phyloP scores from a whole-genome alignment of 306 rosid genomes.

The Benincasa hispida region DNA sequence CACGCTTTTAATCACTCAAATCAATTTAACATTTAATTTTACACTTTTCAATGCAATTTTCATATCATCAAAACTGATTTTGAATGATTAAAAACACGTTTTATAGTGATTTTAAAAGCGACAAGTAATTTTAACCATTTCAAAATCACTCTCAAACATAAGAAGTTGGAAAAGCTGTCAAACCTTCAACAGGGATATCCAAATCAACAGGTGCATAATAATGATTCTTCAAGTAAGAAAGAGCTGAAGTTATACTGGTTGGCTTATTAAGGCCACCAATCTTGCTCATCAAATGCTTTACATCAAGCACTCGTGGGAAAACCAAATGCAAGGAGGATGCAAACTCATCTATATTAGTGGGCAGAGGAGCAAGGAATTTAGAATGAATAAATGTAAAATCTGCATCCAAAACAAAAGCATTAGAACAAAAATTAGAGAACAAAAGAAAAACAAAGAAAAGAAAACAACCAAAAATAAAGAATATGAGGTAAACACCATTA shows the following conservation, averaged over 20 bases:
- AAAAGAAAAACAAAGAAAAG: conserved; percentile 1
- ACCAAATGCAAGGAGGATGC: conserved; percentile 26
- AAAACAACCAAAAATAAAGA: conserved; percentile 14
- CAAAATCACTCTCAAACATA: too few species aligned
- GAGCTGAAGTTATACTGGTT: conserved; percentile 43
- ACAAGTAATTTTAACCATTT: too few species aligned
- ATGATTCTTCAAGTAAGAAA: conserved; percentile 53
- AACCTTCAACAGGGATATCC: conserved; percentile 52
- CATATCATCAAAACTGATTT: too few species aligned
- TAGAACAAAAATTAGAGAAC: conserved; percentile 11
- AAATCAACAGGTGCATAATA: conserved; percentile 52
- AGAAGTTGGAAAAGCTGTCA: not conserved
- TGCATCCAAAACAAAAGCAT: conserved; percentile 26
- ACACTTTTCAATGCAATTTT: too few species aligned
- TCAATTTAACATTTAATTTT: too few species aligned
- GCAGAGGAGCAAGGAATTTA: conserved; percentile 65
- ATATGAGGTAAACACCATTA: conserved; percentile 57
- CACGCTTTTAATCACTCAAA: too few species aligned
- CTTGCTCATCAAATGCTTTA: conserved; percentile 51
- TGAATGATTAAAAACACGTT: too few species aligned
- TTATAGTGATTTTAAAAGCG: too few species aligned
- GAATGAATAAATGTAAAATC: conserved; percentile 74
- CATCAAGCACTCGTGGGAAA: conserved; percentile 56
- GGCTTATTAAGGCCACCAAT: conserved; percentile 41
- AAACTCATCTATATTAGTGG: conserved; percentile 55